Evolutionary conservation across 495 filamentous ascomycete species (phyloP).

Genomic region (Pyrenula massariospora): DNA sequence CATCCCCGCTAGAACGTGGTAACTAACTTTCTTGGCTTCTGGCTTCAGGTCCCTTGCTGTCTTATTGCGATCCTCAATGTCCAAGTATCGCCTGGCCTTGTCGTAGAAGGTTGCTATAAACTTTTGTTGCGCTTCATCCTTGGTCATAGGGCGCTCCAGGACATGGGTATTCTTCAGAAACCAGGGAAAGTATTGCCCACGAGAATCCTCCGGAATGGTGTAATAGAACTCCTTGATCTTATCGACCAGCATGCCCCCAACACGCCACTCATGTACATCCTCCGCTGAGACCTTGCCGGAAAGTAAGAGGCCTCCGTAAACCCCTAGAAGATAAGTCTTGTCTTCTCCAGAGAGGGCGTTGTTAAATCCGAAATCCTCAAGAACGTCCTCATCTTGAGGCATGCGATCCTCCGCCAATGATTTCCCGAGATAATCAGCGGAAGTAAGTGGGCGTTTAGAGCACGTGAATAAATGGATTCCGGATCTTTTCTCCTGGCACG

Average conservation of each 20-base stretch:
- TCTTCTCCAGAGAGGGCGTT: slow-evolving; percentile 7
- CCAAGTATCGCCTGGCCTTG: slow-evolving; percentile 16
- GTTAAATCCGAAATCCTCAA: slow-evolving; percentile 18
- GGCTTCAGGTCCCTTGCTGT: slow-evolving; percentile 11
- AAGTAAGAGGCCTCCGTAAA: slow-evolving; percentile 13
- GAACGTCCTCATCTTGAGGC: slow-evolving; percentile 16
- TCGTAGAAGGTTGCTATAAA: slow-evolving; percentile 16
- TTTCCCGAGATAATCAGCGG: slow-evolving; percentile 18
- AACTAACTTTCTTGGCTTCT: slow-evolving; percentile 14
- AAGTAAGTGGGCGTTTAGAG: slow-evolving; percentile 16
- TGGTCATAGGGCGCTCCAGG: slow-evolving; percentile 15
- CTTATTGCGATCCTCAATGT: slow-evolving; percentile 16
- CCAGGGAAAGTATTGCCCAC: slow-evolving; percentile 19
- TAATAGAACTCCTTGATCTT: slow-evolving; percentile 14
- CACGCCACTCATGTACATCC: slow-evolving; percentile 14
- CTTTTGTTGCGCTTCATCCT: slow-evolving; percentile 13
- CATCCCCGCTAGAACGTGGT: slow-evolving; percentile 8
- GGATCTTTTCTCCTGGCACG: slow-evolving; percentile 15
- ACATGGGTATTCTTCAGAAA: slow-evolving; percentile 10
- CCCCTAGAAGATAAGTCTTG: slow-evolving; percentile 10
- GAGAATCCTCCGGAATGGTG: slow-evolving; percentile 5
- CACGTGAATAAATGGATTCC: slow-evolving; percentile 13
- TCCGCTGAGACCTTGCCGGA: slow-evolving; percentile 11
- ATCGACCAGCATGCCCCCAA: slow-evolving; percentile 12
- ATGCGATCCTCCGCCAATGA: slow-evolving; percentile 12